phyloP scores from a whole-genome alignment of 768 basidiomycete genomes.

The Rhodosporidiobolus sp. region DNA sequence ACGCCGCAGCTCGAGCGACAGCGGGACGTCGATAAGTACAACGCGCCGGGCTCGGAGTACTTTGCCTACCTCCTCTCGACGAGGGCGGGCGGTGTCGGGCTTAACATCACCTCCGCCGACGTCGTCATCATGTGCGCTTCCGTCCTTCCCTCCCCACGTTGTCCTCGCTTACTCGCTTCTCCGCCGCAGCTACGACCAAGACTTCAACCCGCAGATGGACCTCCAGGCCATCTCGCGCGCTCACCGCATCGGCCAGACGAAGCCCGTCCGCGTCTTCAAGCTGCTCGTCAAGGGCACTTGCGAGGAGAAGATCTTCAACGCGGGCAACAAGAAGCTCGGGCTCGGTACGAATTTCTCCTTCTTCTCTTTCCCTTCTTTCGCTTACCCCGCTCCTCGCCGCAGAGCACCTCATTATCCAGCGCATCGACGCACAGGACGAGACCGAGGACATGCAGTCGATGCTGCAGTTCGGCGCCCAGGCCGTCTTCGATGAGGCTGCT shows the following conservation, averaged over 20 bases:
- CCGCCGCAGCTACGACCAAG: conserved; percentile 67
- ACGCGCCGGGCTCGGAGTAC: conserved; percentile 75
- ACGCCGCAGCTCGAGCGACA: conserved; percentile 82
- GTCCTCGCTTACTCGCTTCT: rapidly evolving
- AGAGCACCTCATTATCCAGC: conserved; percentile 39
- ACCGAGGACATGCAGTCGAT: conserved; percentile 82
- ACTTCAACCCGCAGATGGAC: conserved; percentile 95
- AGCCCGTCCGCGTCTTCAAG: conserved; percentile 69
- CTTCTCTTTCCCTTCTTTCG: conserved; percentile 53
- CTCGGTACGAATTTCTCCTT: conserved; percentile 73
- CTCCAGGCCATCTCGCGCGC: conserved; percentile 80
- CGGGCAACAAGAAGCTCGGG: conserved; percentile 53
- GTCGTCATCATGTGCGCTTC: conserved; percentile 67
- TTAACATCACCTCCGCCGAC: conserved; percentile 88
- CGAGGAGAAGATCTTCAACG: conserved; percentile 43
- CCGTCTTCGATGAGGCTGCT: conserved; percentile 27
- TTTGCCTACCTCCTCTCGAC: conserved; percentile 79
- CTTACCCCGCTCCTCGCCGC: conserved; percentile 9
- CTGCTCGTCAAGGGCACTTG: conserved; percentile 92
- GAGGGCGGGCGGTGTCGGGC: conserved; percentile 69
- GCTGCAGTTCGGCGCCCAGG: conserved; percentile 50
- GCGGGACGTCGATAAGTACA: conserved; percentile 79
- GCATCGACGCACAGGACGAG: conserved; percentile 55
- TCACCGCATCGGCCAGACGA: conserved; percentile 91
- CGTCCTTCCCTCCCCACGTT: neutral